These are phyloP conservation scores for Parvularia atlantis DNA, from an alignment of 78 protist genomes.

Conservation along the genomic window DNA sequence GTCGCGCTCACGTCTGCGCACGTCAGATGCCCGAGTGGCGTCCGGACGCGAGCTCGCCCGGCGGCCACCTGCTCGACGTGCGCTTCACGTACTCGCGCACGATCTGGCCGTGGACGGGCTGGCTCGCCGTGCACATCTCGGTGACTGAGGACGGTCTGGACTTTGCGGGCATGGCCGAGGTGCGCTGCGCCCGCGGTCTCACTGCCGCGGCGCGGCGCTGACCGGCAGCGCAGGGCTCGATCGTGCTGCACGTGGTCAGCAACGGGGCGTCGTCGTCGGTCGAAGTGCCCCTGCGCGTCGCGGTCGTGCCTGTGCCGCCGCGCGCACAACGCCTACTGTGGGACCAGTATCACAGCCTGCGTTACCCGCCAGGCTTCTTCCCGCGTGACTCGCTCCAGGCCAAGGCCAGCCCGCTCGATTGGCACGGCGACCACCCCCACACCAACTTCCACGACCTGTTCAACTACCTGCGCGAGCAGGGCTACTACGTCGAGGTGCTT, in stretches of 20 bases:
- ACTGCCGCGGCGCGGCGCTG: too few relatives aligned
- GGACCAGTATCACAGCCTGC: slow-evolving; percentile 76
- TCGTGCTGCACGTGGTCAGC: too few relatives aligned
- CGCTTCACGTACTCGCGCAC: slow-evolving; percentile 2
- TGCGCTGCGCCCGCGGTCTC: neutral
- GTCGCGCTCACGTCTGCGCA: too few relatives aligned
- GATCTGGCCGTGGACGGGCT: slow-evolving; percentile 85
- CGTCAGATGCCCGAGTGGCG: too few relatives aligned
- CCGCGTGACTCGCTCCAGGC: slow-evolving; percentile 70
- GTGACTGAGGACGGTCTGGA: neutral
- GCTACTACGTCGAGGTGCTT: slow-evolving; percentile 58
- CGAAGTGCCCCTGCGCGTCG: too few relatives aligned
- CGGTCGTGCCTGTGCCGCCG: too few relatives aligned
- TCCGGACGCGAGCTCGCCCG: too few relatives aligned
- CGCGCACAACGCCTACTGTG: slow-evolving; percentile 2
- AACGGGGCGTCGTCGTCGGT: too few relatives aligned
- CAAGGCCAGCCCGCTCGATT: slow-evolving; percentile 73
- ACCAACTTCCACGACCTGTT: slow-evolving; percentile 73
- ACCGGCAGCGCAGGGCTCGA: too few relatives aligned
- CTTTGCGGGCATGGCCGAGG: neutral
- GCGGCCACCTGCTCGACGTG: neutral
- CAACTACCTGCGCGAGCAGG: slow-evolving; percentile 16
- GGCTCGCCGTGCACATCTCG: slow-evolving; percentile 34
- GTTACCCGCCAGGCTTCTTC: slow-evolving; percentile 79
- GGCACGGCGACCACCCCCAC: slow-evolving; percentile 94